Base-by-base conservation (phyloP, 257 asterid genomes). In the Solanum ossicruentum region DNA sequence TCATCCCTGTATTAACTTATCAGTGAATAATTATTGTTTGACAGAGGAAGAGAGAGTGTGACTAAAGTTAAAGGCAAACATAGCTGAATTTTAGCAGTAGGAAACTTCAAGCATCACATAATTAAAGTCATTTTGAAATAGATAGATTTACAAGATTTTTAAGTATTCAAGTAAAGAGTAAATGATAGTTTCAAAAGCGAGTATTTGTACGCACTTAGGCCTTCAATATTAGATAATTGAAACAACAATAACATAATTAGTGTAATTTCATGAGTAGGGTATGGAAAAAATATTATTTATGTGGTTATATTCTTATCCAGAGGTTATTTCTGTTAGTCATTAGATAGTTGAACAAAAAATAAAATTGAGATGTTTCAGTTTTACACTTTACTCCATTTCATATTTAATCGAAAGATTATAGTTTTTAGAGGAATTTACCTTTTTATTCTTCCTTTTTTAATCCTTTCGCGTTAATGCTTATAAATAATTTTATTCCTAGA, bases 261-360 rank as follows among this genome's bases (percentile, higher is more conserved):
- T 57, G 23, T 57, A 57, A 20, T 54, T 57, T 57, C 1, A 57
- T 5, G 2, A 57, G 12, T 57, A 21, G 3, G 12, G 3, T 57
- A 18, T 20, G 3, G 0, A 0, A 0, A 20, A 12, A 6, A 20
- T 8, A 8, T 8, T 58, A 0, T 9, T 1, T 58, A 8, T 1
- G 13, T 10, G 9, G 10, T 58, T 9, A 20, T 58, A 56, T 18
- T 4, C 20, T 4, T 56, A 56, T 56, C 5, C 18, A 56, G 20
- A 56, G 8, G 18, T 56, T 56, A 9, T 18, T 56, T 18, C 2
- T 8, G 1, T 17, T 56, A 56, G 63, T 16, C 1, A 10, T n/a
- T n/a, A 7, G 8, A 2, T 10, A 61, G 39, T 26, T 61, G 5
- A 21, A 63, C 8, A 63, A 11, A 63, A 12, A 63, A 61, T 23